Conservation (phyloP, 345 rosid species). For the Conringia planisiliqua region DNA sequence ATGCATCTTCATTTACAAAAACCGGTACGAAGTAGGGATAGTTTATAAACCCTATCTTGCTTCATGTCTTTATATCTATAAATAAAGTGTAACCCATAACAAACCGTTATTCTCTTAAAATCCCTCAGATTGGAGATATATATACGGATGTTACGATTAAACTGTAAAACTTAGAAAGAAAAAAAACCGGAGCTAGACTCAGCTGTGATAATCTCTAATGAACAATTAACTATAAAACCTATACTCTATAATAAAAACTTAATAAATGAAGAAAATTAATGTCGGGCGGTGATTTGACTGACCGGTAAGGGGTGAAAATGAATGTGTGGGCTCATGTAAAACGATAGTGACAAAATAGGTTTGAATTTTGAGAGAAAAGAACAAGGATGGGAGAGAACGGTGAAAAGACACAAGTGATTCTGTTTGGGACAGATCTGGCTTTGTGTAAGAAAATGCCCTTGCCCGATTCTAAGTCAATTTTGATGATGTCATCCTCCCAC, state of each 20-base stretch:
- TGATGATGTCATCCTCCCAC: slow-evolving; percentile 22
- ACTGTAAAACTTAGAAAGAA: slow-evolving; percentile 5
- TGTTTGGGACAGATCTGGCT: slow-evolving; percentile 33
- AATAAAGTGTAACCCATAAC: not conserved
- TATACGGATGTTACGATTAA: not conserved
- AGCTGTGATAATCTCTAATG: not conserved
- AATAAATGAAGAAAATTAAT: not conserved
- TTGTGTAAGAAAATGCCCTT: slow-evolving; percentile 22
- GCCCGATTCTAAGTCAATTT: slow-evolving; percentile 34
- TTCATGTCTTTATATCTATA: not conserved
- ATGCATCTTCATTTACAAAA: too few relatives aligned
- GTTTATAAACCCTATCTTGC: too few relatives aligned
- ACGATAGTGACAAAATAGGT: not conserved
- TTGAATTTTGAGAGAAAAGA: not conserved
- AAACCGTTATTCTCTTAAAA: not conserved
- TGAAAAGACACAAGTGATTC: slow-evolving; percentile 34
- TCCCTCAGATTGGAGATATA: not conserved
- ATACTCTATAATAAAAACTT: not conserved
- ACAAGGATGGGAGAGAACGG: not conserved
- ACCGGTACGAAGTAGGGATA: too few relatives aligned
- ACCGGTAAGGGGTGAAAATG: slow-evolving; percentile 10
- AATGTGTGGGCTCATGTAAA: not conserved
- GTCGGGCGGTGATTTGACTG: slow-evolving; percentile 31
- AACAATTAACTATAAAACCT: not conserved
- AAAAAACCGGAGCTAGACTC: not conserved